A percentile compares a stretch with the other conserved stretches of the same genome.
phyloP scores from a whole-genome alignment of 441 rosid genomes.

The Breynia disticha region DNA sequence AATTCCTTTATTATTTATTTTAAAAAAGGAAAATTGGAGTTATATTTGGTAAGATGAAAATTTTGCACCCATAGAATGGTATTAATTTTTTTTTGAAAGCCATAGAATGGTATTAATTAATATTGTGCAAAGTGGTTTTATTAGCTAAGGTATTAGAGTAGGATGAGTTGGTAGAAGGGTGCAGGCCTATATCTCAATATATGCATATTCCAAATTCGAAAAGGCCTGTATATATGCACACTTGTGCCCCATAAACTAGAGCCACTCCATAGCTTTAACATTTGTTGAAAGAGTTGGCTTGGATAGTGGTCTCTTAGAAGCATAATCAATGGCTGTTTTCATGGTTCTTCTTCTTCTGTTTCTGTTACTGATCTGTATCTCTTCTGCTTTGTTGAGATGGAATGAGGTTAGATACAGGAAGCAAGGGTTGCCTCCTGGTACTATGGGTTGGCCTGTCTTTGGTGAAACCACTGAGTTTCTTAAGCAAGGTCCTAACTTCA shows the following conservation, averaged over 20 bases:
- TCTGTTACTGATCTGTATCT: constrained; percentile 39
- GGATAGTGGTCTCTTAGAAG: constrained; percentile 9
- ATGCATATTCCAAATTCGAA: constrained; percentile 3
- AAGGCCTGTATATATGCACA: constrained; percentile 21
- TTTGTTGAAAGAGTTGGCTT: constrained; percentile 12
- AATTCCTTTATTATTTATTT: not conserved
- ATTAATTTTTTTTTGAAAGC: too few relatives aligned
- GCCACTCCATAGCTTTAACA: constrained; percentile 27
- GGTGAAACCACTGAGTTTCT: constrained; percentile 94
- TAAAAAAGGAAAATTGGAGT: constrained; percentile 32
- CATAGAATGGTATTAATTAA: too few relatives aligned
- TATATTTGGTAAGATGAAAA: constrained; percentile 2
- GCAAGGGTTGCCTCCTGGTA: constrained; percentile 87
- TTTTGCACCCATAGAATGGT: too few relatives aligned
- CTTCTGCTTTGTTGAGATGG: constrained; percentile 66
- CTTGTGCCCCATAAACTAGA: constrained; percentile 19
- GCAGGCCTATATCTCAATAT: not conserved
- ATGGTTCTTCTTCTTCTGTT: constrained; percentile 32
- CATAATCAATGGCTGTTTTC: constrained; percentile 49
- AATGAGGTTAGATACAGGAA: constrained; percentile 64
- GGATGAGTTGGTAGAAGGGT: too few relatives aligned
- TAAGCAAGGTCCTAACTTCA: constrained; percentile 87
- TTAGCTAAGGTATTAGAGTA: too few relatives aligned
- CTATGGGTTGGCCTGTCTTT: constrained; percentile 95
- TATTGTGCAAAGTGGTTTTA: too few relatives aligned